Evolutionary conservation across 2,329 filamentous ascomycete species (phyloP).

Genomic region (Neoscytalidium dimidiatum): DNA sequence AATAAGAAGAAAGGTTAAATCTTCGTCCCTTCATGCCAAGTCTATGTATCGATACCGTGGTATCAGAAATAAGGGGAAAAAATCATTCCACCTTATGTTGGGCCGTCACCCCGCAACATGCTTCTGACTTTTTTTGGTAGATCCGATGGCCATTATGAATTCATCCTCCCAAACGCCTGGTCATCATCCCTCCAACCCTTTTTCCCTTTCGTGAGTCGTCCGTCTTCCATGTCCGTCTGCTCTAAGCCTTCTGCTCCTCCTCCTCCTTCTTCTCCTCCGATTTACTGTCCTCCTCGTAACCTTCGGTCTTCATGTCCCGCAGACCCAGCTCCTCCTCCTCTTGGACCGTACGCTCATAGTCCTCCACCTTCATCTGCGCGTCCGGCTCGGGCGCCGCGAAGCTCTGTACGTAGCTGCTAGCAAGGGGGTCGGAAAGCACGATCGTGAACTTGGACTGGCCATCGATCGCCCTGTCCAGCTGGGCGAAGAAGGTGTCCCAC

Average conservation of each 20-base stretch:
- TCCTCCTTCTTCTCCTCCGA: constrained; percentile 22
- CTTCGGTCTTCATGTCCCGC: constrained; percentile 88
- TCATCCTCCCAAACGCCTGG: constrained; percentile 1
- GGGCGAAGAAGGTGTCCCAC: constrained; percentile 81
- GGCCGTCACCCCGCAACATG: neutral
- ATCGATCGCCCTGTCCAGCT: constrained; percentile 74
- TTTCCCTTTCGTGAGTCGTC: neutral
- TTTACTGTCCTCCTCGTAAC: constrained; percentile 53
- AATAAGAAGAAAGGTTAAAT: neutral
- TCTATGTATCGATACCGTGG: constrained; percentile 1
- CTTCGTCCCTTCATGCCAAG: neutral
- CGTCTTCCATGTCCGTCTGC: neutral
- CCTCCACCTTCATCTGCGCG: constrained; percentile 76
- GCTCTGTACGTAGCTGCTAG: constrained; percentile 92
- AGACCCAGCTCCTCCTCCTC: constrained; percentile 93
- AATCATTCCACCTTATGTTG: neutral
- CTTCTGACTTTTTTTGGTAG: neutral
- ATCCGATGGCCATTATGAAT: neutral
- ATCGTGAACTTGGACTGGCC: constrained; percentile 81
- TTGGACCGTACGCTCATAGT: constrained; percentile 84
- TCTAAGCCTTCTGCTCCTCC: constrained; percentile 6
- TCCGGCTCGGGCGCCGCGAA: constrained; percentile 78
- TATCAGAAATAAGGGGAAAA: neutral
- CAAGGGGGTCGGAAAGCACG: constrained; percentile 82
- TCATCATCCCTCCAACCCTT: neutral